Percentiles rank a stretch among this genome's conserved stretches.
Conservation (phyloP, 1,284 basidiomycete genomes). For the Bjerkandera adusta region DNA sequence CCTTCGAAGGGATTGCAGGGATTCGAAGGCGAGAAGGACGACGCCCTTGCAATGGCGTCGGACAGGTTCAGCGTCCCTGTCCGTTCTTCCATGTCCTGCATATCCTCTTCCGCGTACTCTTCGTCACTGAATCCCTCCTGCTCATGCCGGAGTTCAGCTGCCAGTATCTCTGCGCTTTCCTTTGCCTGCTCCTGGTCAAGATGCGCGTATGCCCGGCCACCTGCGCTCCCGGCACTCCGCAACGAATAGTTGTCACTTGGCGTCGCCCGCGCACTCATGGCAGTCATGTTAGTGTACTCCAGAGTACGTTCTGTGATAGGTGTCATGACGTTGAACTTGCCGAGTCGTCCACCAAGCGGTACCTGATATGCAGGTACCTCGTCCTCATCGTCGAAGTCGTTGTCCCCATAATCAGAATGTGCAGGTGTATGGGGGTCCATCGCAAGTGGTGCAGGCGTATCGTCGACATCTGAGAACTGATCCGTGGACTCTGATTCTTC, state of each 20-base stretch:
- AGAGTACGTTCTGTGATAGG: conserved; percentile 92
- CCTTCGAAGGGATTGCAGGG: conserved; percentile 88
- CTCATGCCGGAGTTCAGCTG: conserved; percentile 14
- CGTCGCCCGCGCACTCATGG: conserved; percentile 9
- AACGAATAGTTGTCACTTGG: background rate
- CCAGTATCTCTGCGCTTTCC: conserved; percentile 11
- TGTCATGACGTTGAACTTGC: conserved; percentile 86
- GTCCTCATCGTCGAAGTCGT: conserved; percentile 31
- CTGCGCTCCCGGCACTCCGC: conserved; percentile 1
- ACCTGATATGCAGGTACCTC: conserved; percentile 39
- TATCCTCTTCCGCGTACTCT: conserved; percentile 25
- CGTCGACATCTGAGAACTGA: conserved; percentile 30
- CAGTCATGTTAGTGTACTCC: conserved; percentile 65
- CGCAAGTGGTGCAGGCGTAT: conserved; percentile 10
- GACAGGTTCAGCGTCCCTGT: conserved; percentile 60
- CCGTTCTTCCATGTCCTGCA: conserved; percentile 44
- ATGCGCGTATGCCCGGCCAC: conserved; percentile 2
- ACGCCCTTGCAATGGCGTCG: conserved; percentile 58
- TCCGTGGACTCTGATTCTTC: conserved; percentile 32
- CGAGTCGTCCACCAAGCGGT: conserved; percentile 72
- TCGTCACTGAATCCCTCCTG: conserved; percentile 25
- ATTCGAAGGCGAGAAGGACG: conserved; percentile 72
- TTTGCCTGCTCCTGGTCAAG: conserved; percentile 1
- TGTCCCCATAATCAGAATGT: conserved; percentile 17
- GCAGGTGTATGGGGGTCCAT: conserved; percentile 6